Percentiles rank a stretch among this genome's conserved stretches.
phyloP scores from a whole-genome alignment of 73 alveolate genomes.

The Paramecium sexaurelia region DNA sequence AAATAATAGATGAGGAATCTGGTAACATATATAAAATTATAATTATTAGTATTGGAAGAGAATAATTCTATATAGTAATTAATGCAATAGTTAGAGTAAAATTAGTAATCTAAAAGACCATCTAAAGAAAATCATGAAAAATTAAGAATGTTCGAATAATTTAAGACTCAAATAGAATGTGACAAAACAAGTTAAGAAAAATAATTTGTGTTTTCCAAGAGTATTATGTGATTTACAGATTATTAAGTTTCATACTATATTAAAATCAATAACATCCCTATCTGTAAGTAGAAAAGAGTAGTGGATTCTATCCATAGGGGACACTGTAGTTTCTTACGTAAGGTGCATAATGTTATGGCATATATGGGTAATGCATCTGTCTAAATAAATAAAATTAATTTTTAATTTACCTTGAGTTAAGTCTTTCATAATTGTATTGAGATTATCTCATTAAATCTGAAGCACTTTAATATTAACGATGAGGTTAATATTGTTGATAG shows the following conservation, averaged over 20 bases:
- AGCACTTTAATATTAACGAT: background rate
- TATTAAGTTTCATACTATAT: background rate
- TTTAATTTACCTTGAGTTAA: background rate
- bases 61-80: background rate
- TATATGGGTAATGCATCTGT: background rate
- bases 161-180: background rate
- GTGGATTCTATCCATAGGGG: background rate
- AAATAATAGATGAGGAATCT: background rate
- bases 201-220: background rate
- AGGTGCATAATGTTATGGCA: slow-evolving; percentile 35
- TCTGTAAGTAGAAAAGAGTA: background rate
- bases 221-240: background rate
- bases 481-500: background rate
- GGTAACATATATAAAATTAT: background rate
- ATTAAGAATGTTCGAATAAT: background rate
- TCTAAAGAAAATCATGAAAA: slow-evolving; percentile 41
- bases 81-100: background rate
- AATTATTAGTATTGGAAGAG: background rate
- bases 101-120: background rate
- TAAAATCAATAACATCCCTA: background rate
- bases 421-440: background rate
- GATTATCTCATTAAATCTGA: slow-evolving; percentile 23
- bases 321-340: slow-evolving; percentile 13
- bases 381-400: background rate
- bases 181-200: background rate